A percentile compares a stretch with the other conserved stretches of the same genome.
Evolutionary conservation across 352 stramenopile species (phyloP).

Genomic region (Globisporangium perplexum): DNA sequence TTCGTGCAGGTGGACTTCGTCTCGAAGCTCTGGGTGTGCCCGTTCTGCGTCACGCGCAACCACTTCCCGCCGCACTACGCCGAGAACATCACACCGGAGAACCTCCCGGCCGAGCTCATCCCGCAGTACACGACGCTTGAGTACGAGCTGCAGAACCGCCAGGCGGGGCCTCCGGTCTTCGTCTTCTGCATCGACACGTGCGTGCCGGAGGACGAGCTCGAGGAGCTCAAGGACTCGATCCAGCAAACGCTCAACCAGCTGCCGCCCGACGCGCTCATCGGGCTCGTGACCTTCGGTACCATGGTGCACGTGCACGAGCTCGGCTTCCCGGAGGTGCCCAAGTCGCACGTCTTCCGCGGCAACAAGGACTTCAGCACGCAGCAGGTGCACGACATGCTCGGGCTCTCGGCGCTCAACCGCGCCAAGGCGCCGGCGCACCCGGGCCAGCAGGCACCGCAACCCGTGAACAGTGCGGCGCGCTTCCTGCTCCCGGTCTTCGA

Average conservation of each 20-base stretch:
- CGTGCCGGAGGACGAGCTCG: constrained; percentile 94
- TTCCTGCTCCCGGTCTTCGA: constrained; percentile 97
- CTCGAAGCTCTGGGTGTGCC: constrained; percentile 99
- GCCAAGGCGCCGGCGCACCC: constrained; percentile 35
- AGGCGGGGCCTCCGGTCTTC: constrained; percentile 96
- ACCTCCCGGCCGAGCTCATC: constrained; percentile 98
- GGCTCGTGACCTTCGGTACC: constrained; percentile 98
- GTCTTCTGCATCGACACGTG: constrained; percentile 99
- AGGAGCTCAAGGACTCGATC: constrained; percentile 98
- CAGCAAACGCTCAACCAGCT: constrained; percentile 98
- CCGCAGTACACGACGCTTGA: constrained; percentile 99
- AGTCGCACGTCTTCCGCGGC: constrained; percentile 98
- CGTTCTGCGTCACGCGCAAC: constrained; percentile 98
- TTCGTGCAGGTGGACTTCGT: constrained; percentile 99
- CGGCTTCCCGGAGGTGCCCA: constrained; percentile 93
- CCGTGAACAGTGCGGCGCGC: constrained; percentile 80
- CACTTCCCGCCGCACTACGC: constrained; percentile 95
- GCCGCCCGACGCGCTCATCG: constrained; percentile 96
- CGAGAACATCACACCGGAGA: constrained; percentile 97
- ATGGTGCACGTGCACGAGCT: constrained; percentile 99
- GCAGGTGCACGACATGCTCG: constrained; percentile 96
- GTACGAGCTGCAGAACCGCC: constrained; percentile 95
- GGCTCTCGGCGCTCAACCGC: constrained; percentile 70
- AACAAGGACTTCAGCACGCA: constrained; percentile 97
- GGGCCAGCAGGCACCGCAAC: constrained; percentile 58